Base-by-base conservation (phyloP, 305 asterid species). In the Solanum hybrid region DNA sequence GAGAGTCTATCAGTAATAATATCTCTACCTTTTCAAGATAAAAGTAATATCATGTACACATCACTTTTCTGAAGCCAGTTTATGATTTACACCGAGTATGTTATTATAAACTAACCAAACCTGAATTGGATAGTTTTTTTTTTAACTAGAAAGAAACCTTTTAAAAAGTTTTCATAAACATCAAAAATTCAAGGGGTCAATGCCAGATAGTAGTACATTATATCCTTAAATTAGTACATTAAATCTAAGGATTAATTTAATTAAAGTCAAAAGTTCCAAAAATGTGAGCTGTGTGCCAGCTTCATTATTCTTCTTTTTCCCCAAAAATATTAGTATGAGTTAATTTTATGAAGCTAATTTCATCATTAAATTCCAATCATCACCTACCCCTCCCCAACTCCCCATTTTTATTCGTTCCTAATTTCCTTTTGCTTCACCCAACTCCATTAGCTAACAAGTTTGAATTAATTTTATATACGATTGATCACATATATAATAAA, bases 221-320 rank as follows among this genome's bases (percentile, higher is more conserved):
- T 82, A 82, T 82, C n/a, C 73, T 82, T 17, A 31, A 45, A 82
- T 51, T 82, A 15, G 71, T 24, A 40, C 64, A 34, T 13, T 32
- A 9, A 82, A 51, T 82, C 1, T 27, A 13, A 45, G 19, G 38
- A 10, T 45, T 42, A 82, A 81, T 80, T 82, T 42, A 27, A 82
- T 78, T 78, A 19, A 78, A 78, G 87, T 45, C 71, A 3, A 82
- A 82, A 27, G 40, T 29, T 51, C 87, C 40, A 31, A 82, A 45
- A 17, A 42, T 10, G 40, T 82, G 87, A 82, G 40, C 19, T 82
- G 87, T 82, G 26, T 82, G 87, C 38, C 87, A 82, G 87, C 87
- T 45, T 45, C 29, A 29, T 82, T 82, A 82, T 82, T 82, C 73
- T 45, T 82, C 87, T 7, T 35, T 45, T 82, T 82, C 22, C 22